These are phyloP conservation scores for Hyphopichia fennica DNA, from an alignment of 1,139 yeast genomes.

Conservation along the genomic window DNA sequence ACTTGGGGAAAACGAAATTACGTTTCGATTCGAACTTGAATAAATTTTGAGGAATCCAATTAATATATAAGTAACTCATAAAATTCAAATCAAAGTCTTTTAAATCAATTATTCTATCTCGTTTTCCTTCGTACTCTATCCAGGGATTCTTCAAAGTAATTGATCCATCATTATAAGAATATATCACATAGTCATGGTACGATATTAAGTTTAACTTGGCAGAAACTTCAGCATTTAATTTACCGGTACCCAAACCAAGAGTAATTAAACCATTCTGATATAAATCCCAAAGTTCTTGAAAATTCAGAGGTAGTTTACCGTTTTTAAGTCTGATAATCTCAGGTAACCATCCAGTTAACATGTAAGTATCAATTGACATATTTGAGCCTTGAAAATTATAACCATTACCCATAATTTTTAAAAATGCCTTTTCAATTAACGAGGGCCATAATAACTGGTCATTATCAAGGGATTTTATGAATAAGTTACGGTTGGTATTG, in stretches of 20 bases:
- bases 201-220: constrained; percentile 43
- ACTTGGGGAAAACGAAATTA: constrained; percentile 35
- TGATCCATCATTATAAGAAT: constrained; percentile 8
- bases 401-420: constrained; percentile 60
- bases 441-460: constrained; percentile 62
- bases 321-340: constrained; percentile 48
- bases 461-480: constrained; percentile 43
- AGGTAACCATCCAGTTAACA: constrained; percentile 74
- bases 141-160: constrained; percentile 57
- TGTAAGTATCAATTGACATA: constrained; percentile 70
- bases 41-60: constrained; percentile 55
- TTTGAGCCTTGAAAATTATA: constrained; percentile 76
- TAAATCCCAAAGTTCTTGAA: constrained; percentile 33
- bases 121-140: constrained; percentile 18
- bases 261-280: constrained; percentile 36
- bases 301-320: constrained; percentile 21
- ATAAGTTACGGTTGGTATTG: constrained; percentile 20
- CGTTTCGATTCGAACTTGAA: constrained; percentile 26
- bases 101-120: constrained; percentile 16
- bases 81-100: constrained; percentile 32
- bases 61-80: constrained; percentile 61
- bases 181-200: constrained; percentile 68
- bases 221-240: constrained; percentile 38
- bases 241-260: constrained; percentile 72
- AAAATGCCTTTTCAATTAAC: constrained; percentile 72